These are phyloP conservation scores for Solanum pinnatisectum DNA, from an alignment of 257 asterid genomes.

Conservation along the genomic window DNA sequence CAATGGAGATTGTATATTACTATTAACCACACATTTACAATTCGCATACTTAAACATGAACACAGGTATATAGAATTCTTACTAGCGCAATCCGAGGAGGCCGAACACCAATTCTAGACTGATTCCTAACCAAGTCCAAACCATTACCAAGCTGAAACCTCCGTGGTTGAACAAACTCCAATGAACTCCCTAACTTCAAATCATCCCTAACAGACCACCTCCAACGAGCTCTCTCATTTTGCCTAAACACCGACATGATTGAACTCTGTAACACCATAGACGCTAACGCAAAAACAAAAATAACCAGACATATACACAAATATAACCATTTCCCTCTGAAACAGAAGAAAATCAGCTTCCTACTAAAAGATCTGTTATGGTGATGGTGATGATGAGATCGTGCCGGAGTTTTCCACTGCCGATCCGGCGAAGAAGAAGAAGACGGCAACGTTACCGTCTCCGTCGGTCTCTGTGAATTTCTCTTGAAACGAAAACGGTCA, in stretches of 20 bases:
- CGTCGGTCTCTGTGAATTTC: constrained; percentile 21
- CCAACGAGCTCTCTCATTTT: constrained; percentile 52
- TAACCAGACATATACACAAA: constrained; percentile 43
- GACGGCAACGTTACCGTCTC: constrained; percentile 7
- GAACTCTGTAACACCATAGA: constrained; percentile 90
- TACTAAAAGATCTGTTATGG: constrained; percentile 20
- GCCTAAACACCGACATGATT: constrained; percentile 54
- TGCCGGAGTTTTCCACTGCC: constrained; percentile 9
- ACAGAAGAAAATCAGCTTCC: constrained; percentile 29
- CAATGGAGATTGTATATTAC: not conserved
- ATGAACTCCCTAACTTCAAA: constrained; percentile 69
- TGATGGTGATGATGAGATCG: constrained; percentile 64
- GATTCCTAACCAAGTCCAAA: constrained; percentile 55
- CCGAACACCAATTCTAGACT: constrained; percentile 70
- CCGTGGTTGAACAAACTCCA: constrained; percentile 45
- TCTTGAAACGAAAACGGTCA: constrained; percentile 15
- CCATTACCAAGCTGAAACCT: constrained; percentile 36
- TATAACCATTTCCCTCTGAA: constrained; percentile 54
- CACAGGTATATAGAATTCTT: not conserved
- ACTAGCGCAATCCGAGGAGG: not conserved
- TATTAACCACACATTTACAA: not conserved
- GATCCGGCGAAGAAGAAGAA: constrained; percentile 23
- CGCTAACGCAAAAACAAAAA: constrained; percentile 59
- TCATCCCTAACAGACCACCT: constrained; percentile 67
- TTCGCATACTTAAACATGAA: not conserved